phyloP scores from a whole-genome alignment of 2,329 filamentous ascomycete genomes.

The Fusarium albosuccineum region DNA sequence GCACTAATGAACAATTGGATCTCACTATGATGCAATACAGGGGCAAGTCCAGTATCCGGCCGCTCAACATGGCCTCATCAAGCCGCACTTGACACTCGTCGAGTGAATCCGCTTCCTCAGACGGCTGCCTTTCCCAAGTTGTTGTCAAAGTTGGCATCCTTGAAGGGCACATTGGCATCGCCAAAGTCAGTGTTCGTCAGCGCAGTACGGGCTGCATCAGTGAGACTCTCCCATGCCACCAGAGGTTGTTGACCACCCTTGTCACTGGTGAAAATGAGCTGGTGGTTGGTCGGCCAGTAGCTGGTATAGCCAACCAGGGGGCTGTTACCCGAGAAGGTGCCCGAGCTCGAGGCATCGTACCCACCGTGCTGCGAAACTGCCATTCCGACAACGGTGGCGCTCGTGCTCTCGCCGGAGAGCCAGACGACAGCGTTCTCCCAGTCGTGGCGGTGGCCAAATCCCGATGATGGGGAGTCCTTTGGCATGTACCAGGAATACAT shows the following conservation, averaged over 20 bases:
- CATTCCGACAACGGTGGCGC: constrained; percentile 49
- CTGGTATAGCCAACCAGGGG: constrained; percentile 53
- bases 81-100: not conserved
- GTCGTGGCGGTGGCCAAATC: constrained; percentile 49
- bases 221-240: constrained; percentile 59
- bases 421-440: constrained; percentile 47
- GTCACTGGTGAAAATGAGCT: constrained; percentile 52
- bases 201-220: constrained; percentile 52
- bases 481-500: constrained; percentile 64
- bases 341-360: constrained; percentile 47
- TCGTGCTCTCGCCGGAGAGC: constrained; percentile 44
- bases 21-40: too few relatives aligned
- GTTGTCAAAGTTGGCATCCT: constrained; percentile 45
- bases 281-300: constrained; percentile 51
- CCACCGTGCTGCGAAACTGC: constrained; percentile 55
- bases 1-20: too few relatives aligned
- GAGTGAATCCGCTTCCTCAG: constrained; percentile 5
- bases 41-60: too few relatives aligned
- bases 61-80: not conserved
- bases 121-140: constrained; percentile 40
- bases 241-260: constrained; percentile 58
- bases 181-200: constrained; percentile 58
- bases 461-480: constrained; percentile 53
- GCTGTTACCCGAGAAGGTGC: constrained; percentile 44
- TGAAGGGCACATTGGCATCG: constrained; percentile 58